Base-by-base conservation (phyloP, 371 early-diverging fungal species). In the Dichotomocladium elegans region DNA sequence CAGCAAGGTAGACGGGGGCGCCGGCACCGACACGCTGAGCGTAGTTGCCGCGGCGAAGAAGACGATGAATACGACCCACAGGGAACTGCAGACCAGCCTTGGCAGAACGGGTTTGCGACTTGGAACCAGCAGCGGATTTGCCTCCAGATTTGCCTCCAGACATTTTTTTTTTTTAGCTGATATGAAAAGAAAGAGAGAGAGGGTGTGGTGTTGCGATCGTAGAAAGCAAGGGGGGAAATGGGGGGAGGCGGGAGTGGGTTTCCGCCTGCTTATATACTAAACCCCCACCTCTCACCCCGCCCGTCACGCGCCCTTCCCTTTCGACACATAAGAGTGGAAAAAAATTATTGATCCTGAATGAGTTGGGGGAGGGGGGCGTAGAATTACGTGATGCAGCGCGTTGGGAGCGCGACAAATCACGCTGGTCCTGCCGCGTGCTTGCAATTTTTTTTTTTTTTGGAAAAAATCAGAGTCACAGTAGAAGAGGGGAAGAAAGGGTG, bases 51-150 rank as follows among this genome's bases (percentile, higher is more conserved):
- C 88, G 88, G 69, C 93, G 87, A 55, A 95, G 81, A 52, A 88
- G 84, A 83, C 93, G 89, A 79, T 94, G 93, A 66, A 95, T 87
- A 89, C 94, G 92, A 68, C 92, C 93, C 59, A 91, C 92, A 57
- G 95, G 95, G 85, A 92, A 93, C 71, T 91, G 89, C 60, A 90
- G 87, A 71, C 90, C 90, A 58, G 90, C 90, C 72, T 87, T 86
- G 60, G 82, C 63, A 25, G 92, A 91, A 60, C 87, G 73, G 50
- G 78, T 67, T 58, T 72, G 79, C 58, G 75, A 67, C 61, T 72
- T 66, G 63, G 75, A 48, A 48, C 74, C 76, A 60, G 79, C 70
- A 68, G 79, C 76, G 65, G 74, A 71, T 58, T 80, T 78, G 56
- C 80, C 82, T 63, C 80, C 80, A 57, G 79, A 77, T 70, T 82